These are phyloP conservation scores for Pestalotiopsis sp. DNA, from an alignment of 2,329 filamentous ascomycete genomes.

Conservation along the genomic window DNA sequence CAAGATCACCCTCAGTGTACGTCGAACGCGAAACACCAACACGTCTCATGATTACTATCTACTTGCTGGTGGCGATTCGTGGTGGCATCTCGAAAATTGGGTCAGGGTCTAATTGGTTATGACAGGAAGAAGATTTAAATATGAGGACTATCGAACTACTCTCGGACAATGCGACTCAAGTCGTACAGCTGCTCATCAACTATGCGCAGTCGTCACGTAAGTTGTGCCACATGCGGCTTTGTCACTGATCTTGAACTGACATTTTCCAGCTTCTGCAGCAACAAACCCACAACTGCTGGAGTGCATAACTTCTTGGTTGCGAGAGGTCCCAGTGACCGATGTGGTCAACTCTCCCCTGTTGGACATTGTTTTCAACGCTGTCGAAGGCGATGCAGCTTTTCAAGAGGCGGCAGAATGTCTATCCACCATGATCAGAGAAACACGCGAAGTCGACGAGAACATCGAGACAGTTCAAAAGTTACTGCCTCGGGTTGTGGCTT, in stretches of 20 bases:
- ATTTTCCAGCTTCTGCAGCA: conserved; percentile 66
- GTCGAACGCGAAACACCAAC: conserved; percentile 67
- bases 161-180: conserved; percentile 86
- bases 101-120: conserved; percentile 49
- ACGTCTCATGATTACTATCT: conserved; percentile 34
- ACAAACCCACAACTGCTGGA: conserved; percentile 90
- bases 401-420: conserved; percentile 90
- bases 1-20: conserved; percentile 98
- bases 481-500: conserved; percentile 76
- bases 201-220: conserved; percentile 91
- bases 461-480: conserved; percentile 79
- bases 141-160: conserved; percentile 86
- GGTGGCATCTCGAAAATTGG: conserved; percentile 33
- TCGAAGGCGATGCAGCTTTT: conserved; percentile 76
- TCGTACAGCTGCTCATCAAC: conserved; percentile 83
- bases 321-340: conserved; percentile 83
- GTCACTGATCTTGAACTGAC: conserved; percentile 24
- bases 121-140: conserved; percentile 92
- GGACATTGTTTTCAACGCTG: conserved; percentile 75
- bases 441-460: conserved; percentile 89
- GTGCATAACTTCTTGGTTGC: conserved; percentile 95
- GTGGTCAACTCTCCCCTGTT: conserved; percentile 87
- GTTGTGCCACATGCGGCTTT: conserved; percentile 28
- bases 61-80: conserved; percentile 26
- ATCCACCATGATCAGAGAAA: conserved; percentile 89